Conservation (phyloP, 495 filamentous ascomycete genomes). For the Tuber umbilicatum region DNA sequence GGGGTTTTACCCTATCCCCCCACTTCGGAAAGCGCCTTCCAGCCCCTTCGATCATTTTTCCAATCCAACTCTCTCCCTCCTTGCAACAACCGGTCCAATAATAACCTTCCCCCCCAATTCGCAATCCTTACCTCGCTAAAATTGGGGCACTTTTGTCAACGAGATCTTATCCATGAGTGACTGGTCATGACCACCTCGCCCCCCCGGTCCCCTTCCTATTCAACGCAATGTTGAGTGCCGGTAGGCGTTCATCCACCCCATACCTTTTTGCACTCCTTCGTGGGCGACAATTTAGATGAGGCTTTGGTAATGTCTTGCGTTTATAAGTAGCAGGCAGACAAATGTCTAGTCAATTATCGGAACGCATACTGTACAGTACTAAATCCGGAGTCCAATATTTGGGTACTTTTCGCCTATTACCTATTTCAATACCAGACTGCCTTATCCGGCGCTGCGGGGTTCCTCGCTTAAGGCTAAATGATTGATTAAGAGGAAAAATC, state of each 20-base stretch:
- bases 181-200: not conserved
- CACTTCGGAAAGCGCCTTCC: too few relatives aligned
- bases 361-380: not conserved
- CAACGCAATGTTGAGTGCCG: not conserved
- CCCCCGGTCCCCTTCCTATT: not conserved
- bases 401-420: not conserved
- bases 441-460: not conserved
- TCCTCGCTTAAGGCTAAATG: not conserved
- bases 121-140: not conserved
- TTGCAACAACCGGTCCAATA: not conserved
- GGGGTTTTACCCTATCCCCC: too few relatives aligned
- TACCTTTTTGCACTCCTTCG: not conserved
- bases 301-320: not conserved
- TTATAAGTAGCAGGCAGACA: not conserved
- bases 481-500: not conserved
- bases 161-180: not conserved
- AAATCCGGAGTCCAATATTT: not conserved
- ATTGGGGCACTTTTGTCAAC: not conserved
- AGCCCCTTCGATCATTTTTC: too few relatives aligned
- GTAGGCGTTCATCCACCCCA: not conserved
- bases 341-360: not conserved
- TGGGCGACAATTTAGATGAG: not conserved
- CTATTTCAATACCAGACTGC: not conserved
- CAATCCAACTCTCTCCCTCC: too few relatives aligned
- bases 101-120: not conserved